These are phyloP conservation scores for Drechslerella dactyloides DNA, from an alignment of 2,329 filamentous ascomycete species.

Conservation along the genomic window DNA sequence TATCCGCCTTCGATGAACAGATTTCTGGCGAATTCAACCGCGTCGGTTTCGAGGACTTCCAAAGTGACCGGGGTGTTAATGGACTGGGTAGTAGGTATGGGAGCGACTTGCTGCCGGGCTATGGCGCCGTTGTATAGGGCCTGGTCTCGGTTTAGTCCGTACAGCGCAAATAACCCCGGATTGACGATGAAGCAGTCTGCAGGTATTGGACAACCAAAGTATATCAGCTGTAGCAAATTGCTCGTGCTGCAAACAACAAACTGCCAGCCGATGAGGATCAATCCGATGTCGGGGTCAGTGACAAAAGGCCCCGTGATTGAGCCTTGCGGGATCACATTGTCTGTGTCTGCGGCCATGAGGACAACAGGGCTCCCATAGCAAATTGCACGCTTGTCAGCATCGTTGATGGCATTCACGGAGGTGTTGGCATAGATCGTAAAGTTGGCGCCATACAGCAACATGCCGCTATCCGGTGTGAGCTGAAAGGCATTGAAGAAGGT, in stretches of 20 bases:
- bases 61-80: conserved; percentile 8
- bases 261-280: conserved; percentile 7
- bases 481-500: conserved; percentile 32
- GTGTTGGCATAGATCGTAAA: conserved; percentile 36
- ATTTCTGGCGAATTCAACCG: conserved; percentile 21
- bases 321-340: conserved; percentile 12
- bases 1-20: conserved; percentile 23
- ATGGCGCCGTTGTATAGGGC: conserved; percentile 22
- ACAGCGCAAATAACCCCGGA: conserved; percentile 19
- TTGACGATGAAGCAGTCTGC: conserved; percentile 5
- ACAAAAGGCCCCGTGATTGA: conserved; percentile 31
- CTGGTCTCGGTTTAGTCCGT: conserved; percentile 16
- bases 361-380: conserved; percentile 20
- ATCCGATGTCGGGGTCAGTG: conserved; percentile 24
- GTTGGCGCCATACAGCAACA: conserved; percentile 21
- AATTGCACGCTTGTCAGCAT: conserved; percentile 4
- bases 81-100: background rate
- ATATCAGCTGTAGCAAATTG: background rate
- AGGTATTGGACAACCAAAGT: conserved; percentile 13
- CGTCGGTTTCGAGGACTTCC: conserved; percentile 13
- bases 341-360: background rate
- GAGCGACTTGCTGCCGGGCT: conserved; percentile 4
- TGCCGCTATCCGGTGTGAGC: conserved; percentile 12
- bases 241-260: conserved; percentile 9
- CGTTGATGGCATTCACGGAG: conserved; percentile 14